phyloP scores from a whole-genome alignment of 345 rosid genomes.

The Lepidium didymum region DNA sequence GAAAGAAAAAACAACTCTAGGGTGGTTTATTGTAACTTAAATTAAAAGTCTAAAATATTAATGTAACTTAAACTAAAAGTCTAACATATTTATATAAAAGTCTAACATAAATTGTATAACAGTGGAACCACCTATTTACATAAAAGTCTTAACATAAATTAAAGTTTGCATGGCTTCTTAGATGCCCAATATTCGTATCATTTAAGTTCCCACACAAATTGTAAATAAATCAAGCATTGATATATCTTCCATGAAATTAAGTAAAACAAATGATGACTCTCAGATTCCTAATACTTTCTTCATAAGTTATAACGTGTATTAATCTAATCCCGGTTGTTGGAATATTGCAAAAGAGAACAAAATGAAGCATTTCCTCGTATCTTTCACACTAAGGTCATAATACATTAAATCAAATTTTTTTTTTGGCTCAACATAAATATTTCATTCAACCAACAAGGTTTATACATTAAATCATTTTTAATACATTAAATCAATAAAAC shows the following conservation, averaged over 20 bases:
- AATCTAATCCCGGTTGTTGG: neutral
- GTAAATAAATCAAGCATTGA: neutral
- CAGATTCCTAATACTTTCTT: neutral
- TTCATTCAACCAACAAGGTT: too few relatives aligned
- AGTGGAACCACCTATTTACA: too few relatives aligned
- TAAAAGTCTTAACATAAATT: neutral
- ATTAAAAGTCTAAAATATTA: too few relatives aligned
- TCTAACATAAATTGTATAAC: too few relatives aligned
- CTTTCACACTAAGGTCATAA: conserved; percentile 7
- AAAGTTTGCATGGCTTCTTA: neutral
- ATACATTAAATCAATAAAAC: neutral
- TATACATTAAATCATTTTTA: neutral
- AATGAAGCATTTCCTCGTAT: neutral
- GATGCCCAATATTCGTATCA: neutral
- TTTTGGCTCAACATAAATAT: too few relatives aligned
- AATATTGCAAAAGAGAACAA: neutral
- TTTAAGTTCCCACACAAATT: neutral
- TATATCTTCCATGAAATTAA: neutral
- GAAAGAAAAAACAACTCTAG: too few relatives aligned
- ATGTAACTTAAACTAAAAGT: too few relatives aligned
- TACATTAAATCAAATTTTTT: neutral
- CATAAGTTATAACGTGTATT: neutral
- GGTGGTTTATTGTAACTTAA: neutral
- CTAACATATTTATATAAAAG: too few relatives aligned
- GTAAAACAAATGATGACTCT: neutral